phyloP scores from a whole-genome alignment of 345 rosid species.

The Alliaria petiolata region DNA sequence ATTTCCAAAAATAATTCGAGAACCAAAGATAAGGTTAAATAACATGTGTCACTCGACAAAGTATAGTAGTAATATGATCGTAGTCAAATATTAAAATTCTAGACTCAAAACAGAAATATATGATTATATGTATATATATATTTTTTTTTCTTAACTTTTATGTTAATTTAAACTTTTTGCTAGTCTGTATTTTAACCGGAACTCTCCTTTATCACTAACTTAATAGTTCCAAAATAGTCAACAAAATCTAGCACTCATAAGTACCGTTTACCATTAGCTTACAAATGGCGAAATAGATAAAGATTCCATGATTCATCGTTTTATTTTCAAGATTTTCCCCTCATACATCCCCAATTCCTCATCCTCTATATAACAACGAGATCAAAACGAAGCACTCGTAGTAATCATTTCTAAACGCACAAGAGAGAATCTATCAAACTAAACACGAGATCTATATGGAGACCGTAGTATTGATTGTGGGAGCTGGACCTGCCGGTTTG shows the following conservation, averaged over 20 bases:
- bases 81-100: not conserved
- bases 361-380: not conserved
- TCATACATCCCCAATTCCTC: not conserved
- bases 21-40: not conserved
- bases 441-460: constrained; percentile 11
- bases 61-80: not conserved
- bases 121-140: no score
- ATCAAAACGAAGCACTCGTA: not conserved
- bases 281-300: not conserved
- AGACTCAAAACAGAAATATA: no score
- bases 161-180: not conserved
- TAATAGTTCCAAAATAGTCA: not conserved
- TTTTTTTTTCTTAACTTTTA: not conserved
- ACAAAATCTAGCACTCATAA: constrained; percentile 5
- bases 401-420: not conserved
- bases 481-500: constrained; percentile 54
- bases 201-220: no score
- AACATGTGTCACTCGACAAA: not conserved
- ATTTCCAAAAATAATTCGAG: no score
- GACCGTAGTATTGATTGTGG: constrained; percentile 40
- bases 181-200: no score
- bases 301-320: not conserved
- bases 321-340: not conserved
- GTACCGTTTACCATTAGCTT: not conserved
- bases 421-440: not conserved